Conservation (phyloP, 306 rosid species). For the Chamaecrista fasciculata region DNA sequence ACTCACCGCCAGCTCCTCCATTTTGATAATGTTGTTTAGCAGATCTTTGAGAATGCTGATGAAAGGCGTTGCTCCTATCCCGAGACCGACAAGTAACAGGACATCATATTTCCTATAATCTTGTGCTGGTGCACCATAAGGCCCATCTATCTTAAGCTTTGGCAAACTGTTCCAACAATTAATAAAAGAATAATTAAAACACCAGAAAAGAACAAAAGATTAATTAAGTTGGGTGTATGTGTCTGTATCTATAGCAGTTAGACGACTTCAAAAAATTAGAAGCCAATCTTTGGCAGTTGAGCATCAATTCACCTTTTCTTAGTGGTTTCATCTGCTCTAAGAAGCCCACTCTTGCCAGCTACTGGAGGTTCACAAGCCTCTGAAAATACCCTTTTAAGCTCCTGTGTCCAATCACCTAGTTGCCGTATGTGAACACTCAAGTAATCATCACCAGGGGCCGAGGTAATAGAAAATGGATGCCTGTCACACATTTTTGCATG, state of each 20-base stretch:
- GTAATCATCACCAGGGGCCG: constrained; percentile 98
- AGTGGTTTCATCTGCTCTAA: constrained; percentile 95
- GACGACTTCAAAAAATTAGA: too few species aligned
- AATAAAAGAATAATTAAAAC: not conserved
- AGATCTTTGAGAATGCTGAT: constrained; percentile 93
- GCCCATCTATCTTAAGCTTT: constrained; percentile 91
- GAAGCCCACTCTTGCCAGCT: constrained; percentile 92
- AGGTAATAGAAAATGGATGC: constrained; percentile 99
- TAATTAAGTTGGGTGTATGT: constrained; percentile 5
- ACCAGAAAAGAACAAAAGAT: not conserved
- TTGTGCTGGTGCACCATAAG: constrained; percentile 98
- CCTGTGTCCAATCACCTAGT: constrained; percentile 99
- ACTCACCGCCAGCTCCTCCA: constrained; percentile 96
- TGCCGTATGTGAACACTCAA: constrained; percentile 98
- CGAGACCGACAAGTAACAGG: constrained; percentile 91
- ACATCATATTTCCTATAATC: constrained; percentile 90
- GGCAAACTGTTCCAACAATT: constrained; percentile 61
- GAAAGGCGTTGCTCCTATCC: constrained; percentile 98
- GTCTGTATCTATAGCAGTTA: too few species aligned
- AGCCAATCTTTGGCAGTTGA: constrained; percentile 11
- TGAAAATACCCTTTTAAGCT: constrained; percentile 86
- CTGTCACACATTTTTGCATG: constrained; percentile 44
- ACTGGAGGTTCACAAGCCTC: constrained; percentile 94
- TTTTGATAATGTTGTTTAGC: constrained; percentile 84
- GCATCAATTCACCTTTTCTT: constrained; percentile 72